phyloP scores from a whole-genome alignment of 495 filamentous ascomycete species.

The Venustampulla echinocandica region DNA sequence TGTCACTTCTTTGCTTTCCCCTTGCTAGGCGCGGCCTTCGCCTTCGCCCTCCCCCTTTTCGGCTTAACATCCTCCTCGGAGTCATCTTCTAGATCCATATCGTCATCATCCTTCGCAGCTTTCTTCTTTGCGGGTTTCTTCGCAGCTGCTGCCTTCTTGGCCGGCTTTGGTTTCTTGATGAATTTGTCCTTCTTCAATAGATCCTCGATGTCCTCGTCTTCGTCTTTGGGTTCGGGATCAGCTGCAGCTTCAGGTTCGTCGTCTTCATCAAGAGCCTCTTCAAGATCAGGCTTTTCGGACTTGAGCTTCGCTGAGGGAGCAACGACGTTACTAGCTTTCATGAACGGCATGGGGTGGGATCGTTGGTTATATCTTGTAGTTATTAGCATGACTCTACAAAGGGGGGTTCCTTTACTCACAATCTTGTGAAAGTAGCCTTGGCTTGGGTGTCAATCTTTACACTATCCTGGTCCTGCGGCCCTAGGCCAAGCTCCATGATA shows the following conservation, averaged over 20 bases:
- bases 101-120: conserved; percentile 47
- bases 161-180: conserved; percentile 77
- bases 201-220: conserved; percentile 51
- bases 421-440: conserved; percentile 79
- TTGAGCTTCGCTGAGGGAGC: conserved; percentile 47
- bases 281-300: conserved; percentile 75
- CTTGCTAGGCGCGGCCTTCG: conserved; percentile 30
- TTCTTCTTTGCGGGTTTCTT: conserved; percentile 46
- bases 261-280: conserved; percentile 91
- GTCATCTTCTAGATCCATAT: conserved; percentile 31
- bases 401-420: conserved; percentile 39
- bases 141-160: conserved; percentile 28
- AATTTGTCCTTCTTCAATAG: conserved; percentile 94
- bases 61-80: conserved; percentile 39
- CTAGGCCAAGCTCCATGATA: conserved; percentile 84
- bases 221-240: conserved; percentile 49
- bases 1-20: conserved; percentile 30
- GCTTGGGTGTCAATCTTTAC: conserved; percentile 77
- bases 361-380: conserved; percentile 64
- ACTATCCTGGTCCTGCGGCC: conserved; percentile 62
- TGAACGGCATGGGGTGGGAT: conserved; percentile 89
- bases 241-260: conserved; percentile 57
- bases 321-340: conserved; percentile 75
- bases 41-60: conserved; percentile 42
- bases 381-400: conserved; percentile 17